Evolutionary conservation across 257 asterid species (phyloP), one percentile per base, ranked within the genome.

Genomic region (Capsicum baccatum): DNA sequence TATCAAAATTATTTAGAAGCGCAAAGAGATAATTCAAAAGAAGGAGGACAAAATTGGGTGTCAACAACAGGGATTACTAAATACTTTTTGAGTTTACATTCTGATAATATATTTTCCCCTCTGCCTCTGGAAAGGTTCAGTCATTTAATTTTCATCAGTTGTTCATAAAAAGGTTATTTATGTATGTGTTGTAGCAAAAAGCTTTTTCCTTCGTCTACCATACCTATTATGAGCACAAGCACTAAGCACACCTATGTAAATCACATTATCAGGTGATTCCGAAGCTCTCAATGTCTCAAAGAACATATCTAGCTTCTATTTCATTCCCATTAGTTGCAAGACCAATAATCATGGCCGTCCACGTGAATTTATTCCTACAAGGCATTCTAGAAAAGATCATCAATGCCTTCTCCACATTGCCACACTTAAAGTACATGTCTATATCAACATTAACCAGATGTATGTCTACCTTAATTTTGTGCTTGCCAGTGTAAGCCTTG

Each of bases 381-480:
- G 84, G 73, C 84, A 83, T 85, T 79, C 58, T 47, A 33, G 50
- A 21, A 59, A 83, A 83, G 79, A 81, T 79, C 42, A 17, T 26
- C 8, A 57, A 12, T 33, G 87, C 87, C 6, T 76, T 88, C 56
- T 85, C 88, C 64, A 88, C 88, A 37, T 64, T 70, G 16, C 90
- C 90, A 74, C 88, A 88, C 84, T 85, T 83, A 50, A 85, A 83
- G 56, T 88, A 88, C 90, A 88, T 88, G 83, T 88, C 85, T 56
- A 88, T 83, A 16, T 85, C 52, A n/a, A 88, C 85, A 81, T 88
- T 88, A 33, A 82, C 83, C 47, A 88, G 52, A 74, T 63, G 62
- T 83, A 85, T 50, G 68, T 88, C 87, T 26, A 71, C 15, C 76
- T 83, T 73, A 54, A 85, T 83, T 44, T 69, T 80, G 85, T 73